Conservation (phyloP, 164 flowering plant species). For the Protea cynaroides region DNA sequence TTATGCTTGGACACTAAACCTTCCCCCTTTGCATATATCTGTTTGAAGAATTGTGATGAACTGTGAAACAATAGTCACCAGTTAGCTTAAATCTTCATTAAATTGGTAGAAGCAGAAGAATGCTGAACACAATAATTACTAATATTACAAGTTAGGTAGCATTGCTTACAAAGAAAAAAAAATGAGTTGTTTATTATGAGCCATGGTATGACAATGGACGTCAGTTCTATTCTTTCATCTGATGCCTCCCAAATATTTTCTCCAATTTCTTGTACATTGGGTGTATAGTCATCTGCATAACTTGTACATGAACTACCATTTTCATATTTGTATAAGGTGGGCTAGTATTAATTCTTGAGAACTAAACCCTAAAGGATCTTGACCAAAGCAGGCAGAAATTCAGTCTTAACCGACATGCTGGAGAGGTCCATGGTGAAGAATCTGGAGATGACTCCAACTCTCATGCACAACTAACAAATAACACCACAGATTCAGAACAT, state of each 20-base stretch:
- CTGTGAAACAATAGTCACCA: too few species aligned
- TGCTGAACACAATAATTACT: too few species aligned
- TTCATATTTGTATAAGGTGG: background rate
- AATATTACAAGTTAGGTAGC: too few species aligned
- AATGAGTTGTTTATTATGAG: too few species aligned
- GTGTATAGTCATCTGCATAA: background rate
- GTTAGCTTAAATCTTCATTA: too few species aligned
- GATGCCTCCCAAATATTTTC: background rate
- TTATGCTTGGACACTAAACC: too few species aligned
- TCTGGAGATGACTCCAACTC: slow-evolving; percentile 9
- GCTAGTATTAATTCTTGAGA: background rate
- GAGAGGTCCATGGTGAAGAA: slow-evolving; percentile 9
- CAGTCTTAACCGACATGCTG: slow-evolving; percentile 13
- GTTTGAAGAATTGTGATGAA: too few species aligned
- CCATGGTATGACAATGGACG: too few species aligned
- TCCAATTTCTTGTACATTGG: background rate
- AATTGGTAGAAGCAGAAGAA: too few species aligned
- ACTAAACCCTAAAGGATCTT: background rate
- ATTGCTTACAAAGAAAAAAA: too few species aligned
- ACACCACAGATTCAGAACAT: slow-evolving; percentile 7
- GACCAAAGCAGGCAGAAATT: slow-evolving; percentile 46
- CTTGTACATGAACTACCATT: background rate
- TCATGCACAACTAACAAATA: slow-evolving; percentile 1
- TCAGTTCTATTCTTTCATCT: background rate
- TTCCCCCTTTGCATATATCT: too few species aligned